Base-by-base conservation (phyloP, 2,329 filamentous ascomycete genomes). In the Sclerotinia glacialis region DNA sequence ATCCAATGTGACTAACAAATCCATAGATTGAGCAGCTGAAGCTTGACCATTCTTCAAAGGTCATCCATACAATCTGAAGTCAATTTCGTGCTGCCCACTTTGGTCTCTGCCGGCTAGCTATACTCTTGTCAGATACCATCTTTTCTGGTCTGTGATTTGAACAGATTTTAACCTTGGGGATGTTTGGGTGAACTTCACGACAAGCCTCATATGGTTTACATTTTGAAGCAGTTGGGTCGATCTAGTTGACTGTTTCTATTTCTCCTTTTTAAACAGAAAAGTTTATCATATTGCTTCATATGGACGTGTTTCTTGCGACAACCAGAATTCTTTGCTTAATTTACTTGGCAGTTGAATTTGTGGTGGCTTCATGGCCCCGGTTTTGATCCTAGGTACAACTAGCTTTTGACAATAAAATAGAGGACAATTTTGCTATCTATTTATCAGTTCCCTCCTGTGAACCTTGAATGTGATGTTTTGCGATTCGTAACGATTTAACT, bases 211-310 rank as follows among this genome's bases (percentile, higher is more conserved):
- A 28, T 68, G 65, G 52, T 55, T n/a, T 44, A 50, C 37, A 58
- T 69, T 66, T 69, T 66, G 66, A 68, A 64, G 63, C 62, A 68
- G 64, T 58, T 68, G 65, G 68, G 68, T 64, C 52, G 67, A 68
- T 68, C 49, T 68, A 55, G 62, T 64, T 67, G 46, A 59, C 49
- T 54, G 28, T 42, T 65, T 65, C 44, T 65, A 59, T 47, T 50
- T 64, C 40, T 65, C 31, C 37, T 60, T 42, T 65, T 40, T 44
- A 61, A 23, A 18, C 8, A 31, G 34, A 47, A 46, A 31, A 50
- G 31, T 61, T 50, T 37, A 63, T 55, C 34, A 44, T 53, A 37
- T 26, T 55, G 64, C 50, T 64, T 21, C 47, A 66, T 53, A 34
- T 44, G 28, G 40, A 44, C 23, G 37, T 42, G 5, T 46, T 54